phyloP scores from a whole-genome alignment of 1,139 yeast genomes.

The Blastobotrys petasosporus region DNA sequence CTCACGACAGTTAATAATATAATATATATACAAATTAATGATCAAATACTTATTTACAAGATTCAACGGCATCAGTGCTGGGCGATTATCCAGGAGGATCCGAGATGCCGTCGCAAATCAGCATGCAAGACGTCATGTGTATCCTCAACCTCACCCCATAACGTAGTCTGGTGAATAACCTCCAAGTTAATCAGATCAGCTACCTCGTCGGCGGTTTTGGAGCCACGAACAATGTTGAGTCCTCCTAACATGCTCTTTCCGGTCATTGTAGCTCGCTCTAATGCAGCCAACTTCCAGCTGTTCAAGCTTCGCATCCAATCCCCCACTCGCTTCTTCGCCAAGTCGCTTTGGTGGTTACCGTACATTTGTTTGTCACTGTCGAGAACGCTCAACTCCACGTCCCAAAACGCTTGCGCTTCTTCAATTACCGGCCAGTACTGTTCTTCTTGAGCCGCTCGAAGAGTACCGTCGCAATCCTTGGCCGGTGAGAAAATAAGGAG shows the following conservation, averaged over 20 bases:
- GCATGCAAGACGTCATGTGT: constrained; percentile 95
- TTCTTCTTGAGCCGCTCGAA: constrained; percentile 71
- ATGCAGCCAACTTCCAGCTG: constrained; percentile 73
- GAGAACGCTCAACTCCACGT: constrained; percentile 48
- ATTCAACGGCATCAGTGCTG: background rate
- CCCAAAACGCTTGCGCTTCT: constrained; percentile 59
- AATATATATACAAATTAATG: constrained; percentile 1
- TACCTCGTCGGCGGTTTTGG: constrained; percentile 56
- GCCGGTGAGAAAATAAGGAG: constrained; percentile 78
- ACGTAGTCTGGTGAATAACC: constrained; percentile 71
- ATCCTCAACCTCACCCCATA: constrained; percentile 99
- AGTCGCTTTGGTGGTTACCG: constrained; percentile 66
- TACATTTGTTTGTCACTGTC: constrained; percentile 84
- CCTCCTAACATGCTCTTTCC: constrained; percentile 86
- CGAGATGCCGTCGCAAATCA: constrained; percentile 74
- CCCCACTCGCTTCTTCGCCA: constrained; percentile 55
- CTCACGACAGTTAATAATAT: background rate
- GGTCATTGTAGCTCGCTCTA: constrained; percentile 80
- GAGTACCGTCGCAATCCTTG: constrained; percentile 74
- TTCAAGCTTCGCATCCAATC: constrained; percentile 61
- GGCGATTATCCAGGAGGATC: constrained; percentile 70
- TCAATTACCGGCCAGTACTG: constrained; percentile 67
- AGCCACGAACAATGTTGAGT: constrained; percentile 35
- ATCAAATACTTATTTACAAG: constrained; percentile 7
- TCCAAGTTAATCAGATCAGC: constrained; percentile 78